Base-by-base conservation (phyloP, 2,329 filamentous ascomycete genomes). In the Falciphora oryzae region DNA sequence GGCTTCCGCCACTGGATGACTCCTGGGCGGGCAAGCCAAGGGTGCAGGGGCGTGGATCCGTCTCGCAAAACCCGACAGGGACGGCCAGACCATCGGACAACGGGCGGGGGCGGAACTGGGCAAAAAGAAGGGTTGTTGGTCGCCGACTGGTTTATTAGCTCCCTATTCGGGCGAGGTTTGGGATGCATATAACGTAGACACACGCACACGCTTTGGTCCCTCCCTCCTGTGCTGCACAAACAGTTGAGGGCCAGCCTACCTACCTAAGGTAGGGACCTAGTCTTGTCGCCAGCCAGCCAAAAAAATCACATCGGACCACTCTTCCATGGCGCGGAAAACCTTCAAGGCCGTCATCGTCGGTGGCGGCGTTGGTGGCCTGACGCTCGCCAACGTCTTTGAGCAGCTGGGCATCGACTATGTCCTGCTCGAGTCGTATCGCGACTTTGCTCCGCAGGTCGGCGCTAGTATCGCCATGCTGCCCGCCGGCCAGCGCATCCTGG, bases 321-420 rank as follows among this genome's bases (percentile, higher is more conserved):
- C n/a, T 6, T 4, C 2, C 50, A 58, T 32, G 25, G 38, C 27
- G 44, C 14, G 28, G 22, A 61, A 35, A 14, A 31, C 22, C 27
- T 75, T 76, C 69, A 74, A 73, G 62, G 75, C 82, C 29, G 71
- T 83, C 63, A 83, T 85, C 56, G 79, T 74, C 1, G 82, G 82
- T 25, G 82, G 80, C 8, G 76, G 79, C 59, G 71, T 84, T n/a
- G 74, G 78, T 2, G 83, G 83, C 8, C 70, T 83, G 1, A 73
- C 77, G 0, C 70, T 83, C 10, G 80, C 81, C 4, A 75, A 77
- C 57, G 76, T 77, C 66, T 76, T 85, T 3, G 76, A 84, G 63
- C 70, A 71, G 58, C 71, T 77, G 44, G 71, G 70, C 32, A 78
- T 85, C 64, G 77, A 84, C 66, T 85, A 79, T 68, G 65, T 82